Base-by-base conservation (phyloP, 1,139 yeast genomes). In the Saccharomycopsis hybrid region DNA sequence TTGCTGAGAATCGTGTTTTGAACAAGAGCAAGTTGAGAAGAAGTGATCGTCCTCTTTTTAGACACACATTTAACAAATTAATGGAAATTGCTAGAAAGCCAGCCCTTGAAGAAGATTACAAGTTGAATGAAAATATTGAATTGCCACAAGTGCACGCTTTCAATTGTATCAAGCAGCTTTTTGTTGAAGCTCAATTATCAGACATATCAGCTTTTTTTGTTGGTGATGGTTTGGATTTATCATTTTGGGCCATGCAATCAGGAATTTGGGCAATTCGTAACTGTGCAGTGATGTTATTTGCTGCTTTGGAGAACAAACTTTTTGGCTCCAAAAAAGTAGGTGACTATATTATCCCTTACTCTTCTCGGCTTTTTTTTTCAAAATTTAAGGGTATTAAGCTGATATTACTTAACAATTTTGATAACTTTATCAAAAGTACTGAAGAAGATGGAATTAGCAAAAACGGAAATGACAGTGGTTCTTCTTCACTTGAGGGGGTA, bases 71-170 rank as follows among this genome's bases (percentile, higher is more conserved):
- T 57, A 66, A 69, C 0, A 62, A 67, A 40, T 67, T 90, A 25
- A 56, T 79, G 32, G 62, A 61, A 4, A 75, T 86, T 40, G 87
- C 92, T 1, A 57, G 64, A 4, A 52, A 64, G 4, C 80, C 84
- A 1, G 70, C 75, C n/a, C 69, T 69, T 13, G 66, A 69, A 28
- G 76, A 72, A 11, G 71, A 63, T n/a, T 49, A 49, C 28, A 49
- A 47, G 4, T 25, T 49, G 8, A 32, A 45, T 41, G 80, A 80
- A 55, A 78, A 74, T 53, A 70, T 78, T 56, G 95, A 87, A 59
- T 70, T 87, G 28, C 92, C 97, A 0, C 97, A 90, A 62, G 96
- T 90, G 0, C 95, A 90, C 65, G 97, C 97, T 0, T 80, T 87
- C 62, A 92, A 92, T 61, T 85, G 95, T 60, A 77, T 92, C 53